phyloP scores from a whole-genome alignment of 495 filamentous ascomycete genomes.

The Tuber magnatum region DNA sequence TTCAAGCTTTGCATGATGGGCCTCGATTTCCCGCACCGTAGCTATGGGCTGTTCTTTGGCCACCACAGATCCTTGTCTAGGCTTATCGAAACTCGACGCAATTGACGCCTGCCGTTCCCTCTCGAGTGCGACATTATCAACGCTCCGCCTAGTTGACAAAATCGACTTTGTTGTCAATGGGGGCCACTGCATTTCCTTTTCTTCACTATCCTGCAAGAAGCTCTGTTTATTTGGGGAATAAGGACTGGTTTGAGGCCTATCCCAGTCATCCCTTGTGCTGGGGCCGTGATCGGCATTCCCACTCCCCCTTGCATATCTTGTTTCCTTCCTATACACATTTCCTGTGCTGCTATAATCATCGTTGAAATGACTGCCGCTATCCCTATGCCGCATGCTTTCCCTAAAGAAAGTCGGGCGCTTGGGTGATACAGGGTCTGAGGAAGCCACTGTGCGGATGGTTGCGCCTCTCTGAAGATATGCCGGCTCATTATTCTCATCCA shows the following conservation, averaged over 20 bases:
- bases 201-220: slow-evolving; percentile 32
- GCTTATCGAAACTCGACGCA: slow-evolving; percentile 25
- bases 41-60: slow-evolving; percentile 36
- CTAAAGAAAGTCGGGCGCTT: slow-evolving; percentile 40
- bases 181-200: slow-evolving; percentile 34
- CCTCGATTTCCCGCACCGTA: slow-evolving; percentile 37
- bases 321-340: slow-evolving; percentile 37
- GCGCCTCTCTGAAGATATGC: slow-evolving; percentile 32
- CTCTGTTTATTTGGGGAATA: slow-evolving; percentile 30
- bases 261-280: slow-evolving; percentile 28
- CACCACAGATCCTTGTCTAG: slow-evolving; percentile 28
- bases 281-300: slow-evolving; percentile 29
- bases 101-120: slow-evolving; percentile 25
- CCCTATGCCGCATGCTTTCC: slow-evolving; percentile 34
- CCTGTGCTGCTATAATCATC: slow-evolving; percentile 24
- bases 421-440: slow-evolving; percentile 38
- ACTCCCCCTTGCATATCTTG: slow-evolving; percentile 23
- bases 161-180: slow-evolving; percentile 24
- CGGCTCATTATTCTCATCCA: slow-evolving; percentile 28
- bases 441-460: slow-evolving; percentile 40
- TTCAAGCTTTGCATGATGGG: slow-evolving; percentile 27
- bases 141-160: slow-evolving; percentile 31
- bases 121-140: slow-evolving; percentile 35
- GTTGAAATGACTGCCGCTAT: slow-evolving; percentile 27
- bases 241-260: slow-evolving; percentile 40